Percentiles rank a stretch among this genome's conserved stretches.
Conservation (phyloP, 1,139 yeast genomes). For the Yamadazyma trypodendri region DNA sequence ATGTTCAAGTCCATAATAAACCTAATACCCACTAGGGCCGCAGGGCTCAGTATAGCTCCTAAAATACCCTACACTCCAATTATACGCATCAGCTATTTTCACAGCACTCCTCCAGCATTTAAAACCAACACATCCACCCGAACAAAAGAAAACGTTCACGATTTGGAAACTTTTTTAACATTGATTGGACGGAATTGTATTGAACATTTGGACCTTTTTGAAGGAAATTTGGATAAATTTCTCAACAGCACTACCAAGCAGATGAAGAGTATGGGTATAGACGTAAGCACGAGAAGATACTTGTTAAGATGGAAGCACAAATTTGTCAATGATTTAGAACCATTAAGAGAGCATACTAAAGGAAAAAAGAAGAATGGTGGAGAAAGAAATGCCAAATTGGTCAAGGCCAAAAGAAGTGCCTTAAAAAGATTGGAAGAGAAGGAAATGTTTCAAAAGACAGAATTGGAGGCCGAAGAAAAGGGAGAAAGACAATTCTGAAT, state of each 20-base stretch:
- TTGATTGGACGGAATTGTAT: conserved; percentile 73
- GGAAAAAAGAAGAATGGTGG: conserved; percentile 88
- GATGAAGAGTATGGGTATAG: conserved; percentile 80
- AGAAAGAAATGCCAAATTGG: conserved; percentile 75
- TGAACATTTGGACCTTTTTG: conserved; percentile 72
- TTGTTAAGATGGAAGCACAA: conserved; percentile 52
- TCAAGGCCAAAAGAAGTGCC: conserved; percentile 68
- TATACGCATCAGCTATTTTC: conserved; percentile 8
- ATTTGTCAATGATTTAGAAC: conserved; percentile 55
- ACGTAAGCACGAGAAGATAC: conserved; percentile 67
- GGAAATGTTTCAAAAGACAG: conserved; percentile 28
- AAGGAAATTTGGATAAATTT: conserved; percentile 68
- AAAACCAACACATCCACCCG: conserved; percentile 41
- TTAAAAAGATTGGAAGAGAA: conserved; percentile 49
- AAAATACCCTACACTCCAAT: neutral
- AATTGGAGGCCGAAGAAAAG: conserved; percentile 29
- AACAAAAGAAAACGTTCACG: conserved; percentile 61
- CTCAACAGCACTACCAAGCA: conserved; percentile 53
- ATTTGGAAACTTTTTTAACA: conserved; percentile 66
- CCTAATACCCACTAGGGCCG: conserved; percentile 8
- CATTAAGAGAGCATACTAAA: conserved; percentile 55
- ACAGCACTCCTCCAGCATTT: conserved; percentile 15
- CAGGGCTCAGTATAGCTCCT: neutral
- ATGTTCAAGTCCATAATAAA: conserved; percentile 9
- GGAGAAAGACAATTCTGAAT: conserved; percentile 29